phyloP scores from a whole-genome alignment of 441 rosid genomes.

The Eutrema salsugineum region DNA sequence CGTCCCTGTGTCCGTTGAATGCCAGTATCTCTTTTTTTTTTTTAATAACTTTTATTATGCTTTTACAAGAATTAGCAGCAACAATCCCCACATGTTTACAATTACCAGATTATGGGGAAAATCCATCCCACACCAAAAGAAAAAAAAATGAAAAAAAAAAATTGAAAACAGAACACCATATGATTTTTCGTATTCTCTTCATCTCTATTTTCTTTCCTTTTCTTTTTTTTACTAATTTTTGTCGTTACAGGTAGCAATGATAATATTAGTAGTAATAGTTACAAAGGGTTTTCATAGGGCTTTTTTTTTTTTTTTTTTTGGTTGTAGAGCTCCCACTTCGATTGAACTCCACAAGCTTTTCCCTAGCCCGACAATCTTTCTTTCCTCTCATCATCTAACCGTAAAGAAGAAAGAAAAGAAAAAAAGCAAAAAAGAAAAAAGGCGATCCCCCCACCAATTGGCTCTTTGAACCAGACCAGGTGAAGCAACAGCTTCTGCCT shows the following conservation, averaged over 20 bases:
- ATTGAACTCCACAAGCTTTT: constrained; percentile 69
- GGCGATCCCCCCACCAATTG: constrained; percentile 28
- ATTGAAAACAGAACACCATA: neutral
- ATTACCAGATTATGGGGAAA: constrained; percentile 38
- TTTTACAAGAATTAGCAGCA: constrained; percentile 26
- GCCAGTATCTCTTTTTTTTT: neutral
- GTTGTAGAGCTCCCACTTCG: constrained; percentile 90
- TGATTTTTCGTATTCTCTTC: neutral
- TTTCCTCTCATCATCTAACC: constrained; percentile 35
- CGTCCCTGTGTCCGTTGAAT: neutral
- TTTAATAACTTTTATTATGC: constrained; percentile 12
- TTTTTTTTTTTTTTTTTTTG: constrained; percentile 36
- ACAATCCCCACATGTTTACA: constrained; percentile 55
- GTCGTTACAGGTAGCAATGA: constrained; percentile 32
- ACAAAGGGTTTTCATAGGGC: constrained; percentile 45
- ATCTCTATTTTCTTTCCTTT: neutral
- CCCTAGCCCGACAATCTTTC: constrained; percentile 29
- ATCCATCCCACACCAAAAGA: constrained; percentile 38
- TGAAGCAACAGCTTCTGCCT: constrained; percentile 28
- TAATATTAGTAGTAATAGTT: constrained; percentile 36
- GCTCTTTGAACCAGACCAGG: constrained; percentile 66
- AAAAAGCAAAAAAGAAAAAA: constrained; percentile 9
- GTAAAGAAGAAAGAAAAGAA: neutral
- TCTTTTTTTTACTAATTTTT: constrained; percentile 20
- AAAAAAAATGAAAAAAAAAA: neutral